A percentile compares a stretch with the other conserved stretches of the same genome.
Evolutionary conservation across 148 eudicot genomes (phyloP).

Genomic region (Cornus controversa): DNA sequence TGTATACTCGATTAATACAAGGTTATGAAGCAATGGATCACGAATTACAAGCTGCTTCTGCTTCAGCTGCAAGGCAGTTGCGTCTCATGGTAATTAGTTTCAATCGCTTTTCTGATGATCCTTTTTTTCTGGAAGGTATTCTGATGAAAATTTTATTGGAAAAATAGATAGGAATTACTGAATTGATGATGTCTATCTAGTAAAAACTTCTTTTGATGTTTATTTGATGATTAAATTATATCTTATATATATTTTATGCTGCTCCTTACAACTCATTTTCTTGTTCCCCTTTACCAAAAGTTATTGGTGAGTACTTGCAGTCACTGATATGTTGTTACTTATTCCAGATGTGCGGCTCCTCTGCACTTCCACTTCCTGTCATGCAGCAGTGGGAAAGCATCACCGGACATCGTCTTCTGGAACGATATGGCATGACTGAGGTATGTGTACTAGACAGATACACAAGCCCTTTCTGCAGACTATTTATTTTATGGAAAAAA

Average conservation of each 20-base stretch:
- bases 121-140: neutral
- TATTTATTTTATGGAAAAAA: neutral
- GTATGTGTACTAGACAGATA: constrained; percentile 31
- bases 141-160: neutral
- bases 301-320: neutral
- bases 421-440: constrained; percentile 99
- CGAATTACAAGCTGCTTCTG: constrained; percentile 59
- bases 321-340: constrained; percentile 1
- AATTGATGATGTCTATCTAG: neutral
- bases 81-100: constrained; percentile 82
- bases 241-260: neutral
- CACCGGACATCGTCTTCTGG: constrained; percentile 85
- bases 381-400: constrained; percentile 96
- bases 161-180: neutral
- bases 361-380: constrained; percentile 97
- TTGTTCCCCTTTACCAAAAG: too few species aligned
- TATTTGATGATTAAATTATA: neutral
- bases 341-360: constrained; percentile 94
- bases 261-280: neutral
- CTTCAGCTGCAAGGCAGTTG: constrained; percentile 77
- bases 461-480: constrained; percentile 3
- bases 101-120: neutral
- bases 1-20: constrained; percentile 93
- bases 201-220: neutral
- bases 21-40: constrained; percentile 97